These are phyloP conservation scores for Nannochloris sp. DNA, from an alignment of 139 green algal species.

Conservation along the genomic window DNA sequence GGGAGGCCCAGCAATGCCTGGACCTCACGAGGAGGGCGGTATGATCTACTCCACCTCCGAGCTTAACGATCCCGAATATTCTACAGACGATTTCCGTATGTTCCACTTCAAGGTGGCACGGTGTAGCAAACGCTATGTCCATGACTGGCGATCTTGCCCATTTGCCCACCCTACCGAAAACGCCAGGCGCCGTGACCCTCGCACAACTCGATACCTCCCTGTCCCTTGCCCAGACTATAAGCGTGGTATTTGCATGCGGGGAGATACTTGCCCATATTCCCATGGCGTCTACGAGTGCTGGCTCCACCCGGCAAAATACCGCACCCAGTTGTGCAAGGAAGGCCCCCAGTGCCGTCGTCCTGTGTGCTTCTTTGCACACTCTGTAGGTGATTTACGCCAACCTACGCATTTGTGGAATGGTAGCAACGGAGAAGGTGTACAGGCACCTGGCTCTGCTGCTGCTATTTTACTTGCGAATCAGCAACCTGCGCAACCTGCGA, in stretches of 20 bases:
- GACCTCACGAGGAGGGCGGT: not conserved
- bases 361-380: constrained; percentile 96
- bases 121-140: constrained; percentile 75
- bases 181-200: constrained; percentile 82
- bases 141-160: constrained; percentile 95
- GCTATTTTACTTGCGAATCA: not conserved
- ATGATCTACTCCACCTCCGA: constrained; percentile 52
- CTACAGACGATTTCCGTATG: constrained; percentile 76
- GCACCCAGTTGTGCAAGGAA: constrained; percentile 86
- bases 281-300: constrained; percentile 90
- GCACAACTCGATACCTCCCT: constrained; percentile 76
- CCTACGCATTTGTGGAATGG: constrained; percentile 22
- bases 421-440: not conserved
- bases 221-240: constrained; percentile 94
- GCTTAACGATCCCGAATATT: constrained; percentile 71
- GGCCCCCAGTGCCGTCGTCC: constrained; percentile 59
- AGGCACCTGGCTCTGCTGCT: no score
- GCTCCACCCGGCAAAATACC: constrained; percentile 81
- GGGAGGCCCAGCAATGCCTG: not conserved
- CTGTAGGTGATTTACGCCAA: constrained; percentile 59
- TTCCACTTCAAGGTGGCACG: constrained; percentile 80
- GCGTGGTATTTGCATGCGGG: constrained; percentile 44
- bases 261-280: constrained; percentile 72
- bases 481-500: not conserved
- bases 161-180: constrained; percentile 97